Conservation (phyloP, 2,329 filamentous ascomycete species). For the Aspergillus carbonarius region DNA sequence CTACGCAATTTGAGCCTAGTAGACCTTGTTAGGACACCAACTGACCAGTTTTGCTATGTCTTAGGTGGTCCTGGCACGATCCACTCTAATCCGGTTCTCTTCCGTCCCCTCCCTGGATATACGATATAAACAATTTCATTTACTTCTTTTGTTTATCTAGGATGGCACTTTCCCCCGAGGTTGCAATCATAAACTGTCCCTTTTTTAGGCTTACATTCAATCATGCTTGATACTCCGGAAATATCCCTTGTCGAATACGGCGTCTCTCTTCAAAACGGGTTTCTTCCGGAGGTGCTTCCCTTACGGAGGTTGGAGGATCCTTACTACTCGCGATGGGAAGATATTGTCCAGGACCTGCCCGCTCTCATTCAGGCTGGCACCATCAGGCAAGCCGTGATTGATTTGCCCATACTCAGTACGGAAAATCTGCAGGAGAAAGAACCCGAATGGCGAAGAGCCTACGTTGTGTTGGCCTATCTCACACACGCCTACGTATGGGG, state of each 20-base stretch:
- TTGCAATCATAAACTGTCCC: neutral
- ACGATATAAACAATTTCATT: neutral
- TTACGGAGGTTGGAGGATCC: constrained; percentile 71
- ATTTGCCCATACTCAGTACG: constrained; percentile 75
- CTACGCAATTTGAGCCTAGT: neutral
- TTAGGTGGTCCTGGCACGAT: neutral
- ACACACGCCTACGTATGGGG: constrained; percentile 86
- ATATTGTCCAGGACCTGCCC: constrained; percentile 73
- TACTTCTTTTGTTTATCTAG: neutral
- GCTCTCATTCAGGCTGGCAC: constrained; percentile 72
- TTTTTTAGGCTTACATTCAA: neutral
- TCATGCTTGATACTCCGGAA: constrained; percentile 28
- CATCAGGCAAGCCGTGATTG: constrained; percentile 71
- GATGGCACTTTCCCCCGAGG: too few relatives aligned
- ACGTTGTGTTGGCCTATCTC: constrained; percentile 71
- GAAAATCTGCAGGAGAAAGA: constrained; percentile 72
- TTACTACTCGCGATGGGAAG: constrained; percentile 92
- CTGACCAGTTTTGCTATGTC: neutral
- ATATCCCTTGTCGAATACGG: constrained; percentile 66
- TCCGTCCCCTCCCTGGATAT: neutral
- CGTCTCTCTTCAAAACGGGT: constrained; percentile 62
- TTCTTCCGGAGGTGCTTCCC: constrained; percentile 75
- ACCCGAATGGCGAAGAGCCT: constrained; percentile 83
- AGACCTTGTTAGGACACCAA: neutral
- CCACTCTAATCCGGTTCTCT: neutral